A percentile compares a stretch with the other conserved stretches of the same genome.
Conservation (phyloP, 192 early-diverging fungal genomes). For the Coemansia sp. region DNA sequence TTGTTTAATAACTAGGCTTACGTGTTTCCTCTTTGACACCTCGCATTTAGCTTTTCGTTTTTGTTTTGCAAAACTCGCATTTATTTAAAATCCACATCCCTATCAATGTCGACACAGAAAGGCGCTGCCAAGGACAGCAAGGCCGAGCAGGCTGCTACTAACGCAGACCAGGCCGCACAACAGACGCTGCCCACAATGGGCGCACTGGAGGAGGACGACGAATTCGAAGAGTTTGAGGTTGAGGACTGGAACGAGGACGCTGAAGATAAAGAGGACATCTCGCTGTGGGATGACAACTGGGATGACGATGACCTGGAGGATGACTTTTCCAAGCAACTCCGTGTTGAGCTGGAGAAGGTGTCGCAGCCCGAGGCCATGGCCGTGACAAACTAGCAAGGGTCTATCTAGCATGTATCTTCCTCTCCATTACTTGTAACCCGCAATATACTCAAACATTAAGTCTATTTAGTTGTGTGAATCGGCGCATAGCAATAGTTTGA, state of each 20-base stretch:
- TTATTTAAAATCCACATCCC: background rate
- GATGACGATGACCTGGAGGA: constrained; percentile 90
- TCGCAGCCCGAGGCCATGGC: constrained; percentile 41
- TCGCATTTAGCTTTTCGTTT: too few relatives aligned
- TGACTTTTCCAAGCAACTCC: constrained; percentile 89
- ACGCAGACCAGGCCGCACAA: constrained; percentile 10
- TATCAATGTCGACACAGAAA: constrained; percentile 27
- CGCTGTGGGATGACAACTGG: constrained; percentile 88
- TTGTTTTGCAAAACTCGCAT: background rate
- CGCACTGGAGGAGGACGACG: constrained; percentile 88
- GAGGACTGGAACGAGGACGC: constrained; percentile 87
- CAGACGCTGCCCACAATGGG: constrained; percentile 59
- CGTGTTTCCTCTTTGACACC: too few relatives aligned
- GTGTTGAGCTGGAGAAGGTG: constrained; percentile 43
- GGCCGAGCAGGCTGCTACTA: constrained; percentile 13
- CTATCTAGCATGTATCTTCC: background rate
- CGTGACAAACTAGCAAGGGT: constrained; percentile 30
- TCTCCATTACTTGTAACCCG: background rate
- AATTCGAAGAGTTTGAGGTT: constrained; percentile 89
- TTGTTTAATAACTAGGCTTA: too few relatives aligned
- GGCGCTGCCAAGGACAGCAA: constrained; percentile 13
- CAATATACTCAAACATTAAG: background rate
- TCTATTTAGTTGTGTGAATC: constrained; percentile 23
- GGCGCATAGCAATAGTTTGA: constrained; percentile 66
- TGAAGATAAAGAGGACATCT: constrained; percentile 66